Evolutionary conservation across 2,329 filamentous ascomycete genomes (phyloP).

Genomic region (Torrubiella hemipterigena): DNA sequence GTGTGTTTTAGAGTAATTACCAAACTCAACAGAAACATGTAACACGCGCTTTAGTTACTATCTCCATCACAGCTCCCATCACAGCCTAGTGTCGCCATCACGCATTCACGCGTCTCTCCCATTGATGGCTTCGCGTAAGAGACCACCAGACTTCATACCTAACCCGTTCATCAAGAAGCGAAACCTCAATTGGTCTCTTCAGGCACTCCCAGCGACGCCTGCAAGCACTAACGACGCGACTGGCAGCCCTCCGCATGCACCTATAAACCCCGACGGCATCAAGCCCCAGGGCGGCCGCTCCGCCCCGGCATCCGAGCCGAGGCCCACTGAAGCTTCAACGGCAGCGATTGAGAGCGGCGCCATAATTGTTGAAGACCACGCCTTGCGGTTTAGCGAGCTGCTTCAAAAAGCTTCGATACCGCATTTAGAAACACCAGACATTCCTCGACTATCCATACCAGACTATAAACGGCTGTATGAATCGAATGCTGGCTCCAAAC

Average conservation of each 20-base stretch:
- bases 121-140: no score
- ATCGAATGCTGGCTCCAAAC: conserved; percentile 14
- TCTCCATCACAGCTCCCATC: no score
- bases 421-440: conserved; percentile 5
- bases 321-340: conserved; percentile 14
- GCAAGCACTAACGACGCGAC: conserved; percentile 3
- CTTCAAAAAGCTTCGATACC: conserved; percentile 16
- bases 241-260: conserved; percentile 6
- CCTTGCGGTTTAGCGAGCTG: conserved; percentile 22
- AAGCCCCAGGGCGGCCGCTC: no score
- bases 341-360: conserved; percentile 28
- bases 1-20: no score
- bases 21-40: no score
- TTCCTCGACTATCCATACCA: conserved; percentile 17
- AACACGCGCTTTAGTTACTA: no score
- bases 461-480: conserved; percentile 25
- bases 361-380: conserved; percentile 23
- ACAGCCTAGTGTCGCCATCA: conserved; percentile 11
- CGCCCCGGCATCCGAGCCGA: conserved; percentile 3
- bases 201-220: conserved; percentile 9
- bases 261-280: conserved; percentile 1
- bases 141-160: conserved; percentile 23
- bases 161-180: conserved; percentile 35
- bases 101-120: no score
- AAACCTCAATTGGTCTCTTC: conserved; percentile 31